These are phyloP conservation scores for Erysiphe pulchra DNA, from an alignment of 2,329 filamentous ascomycete genomes.

Conservation along the genomic window DNA sequence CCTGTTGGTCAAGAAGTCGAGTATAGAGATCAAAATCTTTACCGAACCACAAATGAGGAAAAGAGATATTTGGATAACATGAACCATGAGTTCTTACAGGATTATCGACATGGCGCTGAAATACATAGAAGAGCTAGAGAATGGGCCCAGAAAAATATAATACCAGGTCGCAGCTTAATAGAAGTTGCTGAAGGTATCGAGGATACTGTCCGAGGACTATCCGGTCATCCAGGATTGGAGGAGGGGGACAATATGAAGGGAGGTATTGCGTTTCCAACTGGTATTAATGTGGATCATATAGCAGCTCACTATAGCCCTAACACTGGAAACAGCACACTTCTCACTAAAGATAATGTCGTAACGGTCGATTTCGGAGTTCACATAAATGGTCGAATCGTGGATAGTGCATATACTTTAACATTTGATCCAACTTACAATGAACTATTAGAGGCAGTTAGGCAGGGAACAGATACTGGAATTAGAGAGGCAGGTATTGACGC, in stretches of 20 bases:
- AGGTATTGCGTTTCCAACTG: conserved; percentile 71
- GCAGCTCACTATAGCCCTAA: conserved; percentile 76
- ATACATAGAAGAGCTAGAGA: conserved; percentile 71
- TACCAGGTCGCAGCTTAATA: conserved; percentile 55
- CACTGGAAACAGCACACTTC: conserved; percentile 52
- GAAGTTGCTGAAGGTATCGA: conserved; percentile 78
- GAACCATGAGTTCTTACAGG: conserved; percentile 52
- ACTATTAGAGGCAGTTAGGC: conserved; percentile 37
- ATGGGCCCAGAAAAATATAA: conserved; percentile 57
- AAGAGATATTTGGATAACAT: conserved; percentile 61
- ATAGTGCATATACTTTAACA: conserved; percentile 43
- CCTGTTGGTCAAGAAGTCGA: conserved; percentile 57
- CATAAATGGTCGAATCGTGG: conserved; percentile 43
- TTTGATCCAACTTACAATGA: conserved; percentile 45
- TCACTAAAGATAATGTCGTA: conserved; percentile 42
- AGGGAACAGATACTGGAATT: conserved; percentile 50
- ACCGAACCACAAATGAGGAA: conserved; percentile 62
- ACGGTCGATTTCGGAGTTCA: conserved; percentile 51
- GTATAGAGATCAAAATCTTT: conserved; percentile 52
- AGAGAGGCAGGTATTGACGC: conserved; percentile 83
- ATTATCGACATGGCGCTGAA: conserved; percentile 69
- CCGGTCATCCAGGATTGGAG: conserved; percentile 49
- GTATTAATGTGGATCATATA: conserved; percentile 61
- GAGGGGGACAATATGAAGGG: conserved; percentile 56
- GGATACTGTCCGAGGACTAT: conserved; percentile 50